Evolutionary conservation across 2,329 filamentous ascomycete species (phyloP), one percentile per base, ranked within the genome.

Genomic region (Fusarium sp.): DNA sequence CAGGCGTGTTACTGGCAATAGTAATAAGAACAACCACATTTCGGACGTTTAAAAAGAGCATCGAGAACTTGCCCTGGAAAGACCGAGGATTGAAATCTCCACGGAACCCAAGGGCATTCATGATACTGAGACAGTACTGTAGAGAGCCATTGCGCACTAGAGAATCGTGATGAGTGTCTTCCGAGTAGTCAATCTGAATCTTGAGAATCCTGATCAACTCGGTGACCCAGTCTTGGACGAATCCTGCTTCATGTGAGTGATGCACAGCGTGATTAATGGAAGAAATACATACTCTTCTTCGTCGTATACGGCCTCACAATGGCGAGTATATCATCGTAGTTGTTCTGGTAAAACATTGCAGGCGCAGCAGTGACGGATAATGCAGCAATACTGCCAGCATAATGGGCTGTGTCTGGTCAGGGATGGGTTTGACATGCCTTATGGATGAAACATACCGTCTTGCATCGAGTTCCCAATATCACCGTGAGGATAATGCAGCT

Each of bases 131-230:
- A 58, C 89, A 92, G 57, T 92, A 85, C 63, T 93, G 91, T 45
- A 97, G 85, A 36, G 89, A 84, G 4, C 85, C 83, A 73, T 96
- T 94, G 62, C 90, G 85, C 67, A 96, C 86, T 34, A 97, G 82
- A 61, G 89, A 85, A 75, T 95, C 90, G 71, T 91, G 88, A 44
- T 88, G 86, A 3, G 88, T 82, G 63, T 97, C 92, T 49, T 92
- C 87, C 0, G 93, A 91, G 75, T 94, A 97, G 79, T 98, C 95
- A 47, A 94, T 88, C 50, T 90, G 88, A 31, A 92, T 84, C 66
- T 90, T 91, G 52, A 94, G 82, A 59, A 92, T 88, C 40, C 87
- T 85, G 53, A 92, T 89, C 13, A 94, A 82, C 68, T 92, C 89
- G 40, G 83, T 84, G 53, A 92, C 81, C 83, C 90, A 89, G 60